These are phyloP conservation scores for Aspergillus quadrilineatus DNA, from an alignment of 2,329 filamentous ascomycete species.

Conservation along the genomic window DNA sequence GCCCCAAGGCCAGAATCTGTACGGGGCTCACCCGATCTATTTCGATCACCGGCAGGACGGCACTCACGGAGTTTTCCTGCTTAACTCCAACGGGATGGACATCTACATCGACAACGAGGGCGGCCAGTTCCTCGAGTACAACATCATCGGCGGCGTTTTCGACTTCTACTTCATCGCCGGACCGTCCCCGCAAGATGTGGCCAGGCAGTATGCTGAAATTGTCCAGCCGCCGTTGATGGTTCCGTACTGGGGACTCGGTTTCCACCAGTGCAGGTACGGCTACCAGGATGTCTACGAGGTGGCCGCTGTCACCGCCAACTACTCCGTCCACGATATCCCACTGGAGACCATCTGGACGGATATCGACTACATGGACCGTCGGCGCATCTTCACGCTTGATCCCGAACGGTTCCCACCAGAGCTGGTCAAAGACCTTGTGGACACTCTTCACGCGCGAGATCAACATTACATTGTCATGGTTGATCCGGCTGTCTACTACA, in stretches of 20 bases:
- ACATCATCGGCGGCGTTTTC: constrained; percentile 71
- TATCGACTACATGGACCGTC: constrained; percentile 43
- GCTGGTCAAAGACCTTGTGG: constrained; percentile 63
- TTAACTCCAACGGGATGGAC: constrained; percentile 76
- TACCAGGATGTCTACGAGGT: constrained; percentile 53
- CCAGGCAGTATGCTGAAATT: constrained; percentile 59
- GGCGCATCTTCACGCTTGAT: constrained; percentile 41
- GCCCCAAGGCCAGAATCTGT: constrained; percentile 64
- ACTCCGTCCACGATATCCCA: constrained; percentile 41
- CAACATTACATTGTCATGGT: constrained; percentile 78
- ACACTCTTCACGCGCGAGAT: constrained; percentile 63
- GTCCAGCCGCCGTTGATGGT: constrained; percentile 60
- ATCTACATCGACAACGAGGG: constrained; percentile 67
- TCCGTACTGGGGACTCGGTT: constrained; percentile 64
- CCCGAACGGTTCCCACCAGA: constrained; percentile 37
- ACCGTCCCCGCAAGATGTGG: constrained; percentile 57
- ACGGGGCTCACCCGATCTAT: constrained; percentile 72
- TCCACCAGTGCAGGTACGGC: constrained; percentile 64
- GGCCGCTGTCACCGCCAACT: constrained; percentile 44
- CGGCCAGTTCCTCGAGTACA: constrained; percentile 73
- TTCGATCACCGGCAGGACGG: constrained; percentile 63
- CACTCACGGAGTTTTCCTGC: constrained; percentile 65
- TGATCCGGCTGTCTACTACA: constrained; percentile 54
- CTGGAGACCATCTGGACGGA: constrained; percentile 49
- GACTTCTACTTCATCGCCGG: constrained; percentile 69